Conservation (phyloP, 176 grass and related monocot genomes). For the Carex scoparia region DNA sequence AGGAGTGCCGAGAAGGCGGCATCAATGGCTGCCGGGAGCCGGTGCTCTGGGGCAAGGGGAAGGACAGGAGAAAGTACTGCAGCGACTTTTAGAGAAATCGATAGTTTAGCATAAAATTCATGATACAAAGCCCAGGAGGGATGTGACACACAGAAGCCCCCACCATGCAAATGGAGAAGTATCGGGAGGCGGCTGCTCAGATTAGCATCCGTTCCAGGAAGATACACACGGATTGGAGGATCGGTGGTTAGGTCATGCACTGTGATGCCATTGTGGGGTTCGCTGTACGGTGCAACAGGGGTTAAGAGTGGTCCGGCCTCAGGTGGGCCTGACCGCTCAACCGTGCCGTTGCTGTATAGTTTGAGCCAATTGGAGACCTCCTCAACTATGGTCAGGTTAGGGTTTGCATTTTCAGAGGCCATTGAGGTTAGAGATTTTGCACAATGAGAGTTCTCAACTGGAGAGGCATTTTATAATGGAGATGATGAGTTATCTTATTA, state of each 20-base stretch:
- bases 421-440: background rate
- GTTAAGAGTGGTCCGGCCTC: conserved; percentile 15
- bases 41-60: conserved; percentile 35
- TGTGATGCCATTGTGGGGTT: conserved; percentile 34
- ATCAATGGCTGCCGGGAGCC: conserved; percentile 24
- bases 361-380: background rate
- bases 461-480: background rate
- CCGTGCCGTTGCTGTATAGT: conserved; percentile 29
- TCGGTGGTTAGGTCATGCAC: conserved; percentile 31
- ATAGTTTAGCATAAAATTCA: conserved; percentile 34
- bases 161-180: conserved; percentile 46
- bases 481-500: background rate
- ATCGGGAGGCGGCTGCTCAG: background rate
- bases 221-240: conserved; percentile 29
- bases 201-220: background rate
- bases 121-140: conserved; percentile 40
- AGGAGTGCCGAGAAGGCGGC: conserved; percentile 23
- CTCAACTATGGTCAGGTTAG: background rate
- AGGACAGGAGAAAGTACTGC: conserved; percentile 38
- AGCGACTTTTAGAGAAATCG: background rate
- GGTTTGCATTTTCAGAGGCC: background rate
- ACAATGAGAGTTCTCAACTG: background rate
- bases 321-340: conserved; percentile 24
- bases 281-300: conserved; percentile 12
- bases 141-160: conserved; percentile 35